A percentile compares a stretch with the other conserved stretches of the same genome.
phyloP scores from a whole-genome alignment of 1,139 yeast genomes.

The Hansenula lynferdii region DNA sequence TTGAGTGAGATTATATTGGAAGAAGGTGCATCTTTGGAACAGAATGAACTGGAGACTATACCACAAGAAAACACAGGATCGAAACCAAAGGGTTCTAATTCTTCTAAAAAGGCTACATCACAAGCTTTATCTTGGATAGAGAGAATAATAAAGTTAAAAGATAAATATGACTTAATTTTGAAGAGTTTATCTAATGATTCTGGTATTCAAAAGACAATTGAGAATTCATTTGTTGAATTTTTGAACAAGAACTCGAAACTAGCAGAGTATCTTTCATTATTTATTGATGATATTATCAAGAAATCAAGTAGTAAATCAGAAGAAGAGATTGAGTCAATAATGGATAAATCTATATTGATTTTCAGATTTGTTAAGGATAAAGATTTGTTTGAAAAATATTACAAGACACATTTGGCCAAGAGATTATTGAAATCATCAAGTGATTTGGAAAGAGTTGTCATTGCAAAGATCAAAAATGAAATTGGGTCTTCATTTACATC shows the following conservation, averaged over 20 bases:
- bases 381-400: slow-evolving; percentile 82
- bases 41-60: slow-evolving; percentile 19
- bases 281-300: slow-evolving; percentile 67
- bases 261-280: slow-evolving; percentile 71
- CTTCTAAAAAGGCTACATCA: slow-evolving; percentile 31
- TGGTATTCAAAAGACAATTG: slow-evolving; percentile 49
- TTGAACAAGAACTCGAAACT: slow-evolving; percentile 55
- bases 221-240: slow-evolving; percentile 57
- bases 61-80: slow-evolving; percentile 8
- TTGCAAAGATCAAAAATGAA: slow-evolving; percentile 69
- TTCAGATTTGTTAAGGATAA: slow-evolving; percentile 74
- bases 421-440: slow-evolving; percentile 53
- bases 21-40: slow-evolving; percentile 30
- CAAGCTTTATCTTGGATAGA: slow-evolving; percentile 70
- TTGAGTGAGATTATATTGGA: slow-evolving; percentile 43
- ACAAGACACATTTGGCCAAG: slow-evolving; percentile 87
- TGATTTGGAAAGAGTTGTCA: slow-evolving; percentile 68
- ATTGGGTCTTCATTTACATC: slow-evolving; percentile 78
- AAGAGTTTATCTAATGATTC: slow-evolving; percentile 43
- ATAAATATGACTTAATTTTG: slow-evolving; percentile 46
- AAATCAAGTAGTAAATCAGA: slow-evolving; percentile 50
- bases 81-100: slow-evolving; percentile 12
- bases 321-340: slow-evolving; percentile 48
- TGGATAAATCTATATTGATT: slow-evolving; percentile 54
- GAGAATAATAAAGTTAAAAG: slow-evolving; percentile 47